Evolutionary conservation across 768 basidiomycete species (phyloP).

Genomic region (Leucosporidium scottii): DNA sequence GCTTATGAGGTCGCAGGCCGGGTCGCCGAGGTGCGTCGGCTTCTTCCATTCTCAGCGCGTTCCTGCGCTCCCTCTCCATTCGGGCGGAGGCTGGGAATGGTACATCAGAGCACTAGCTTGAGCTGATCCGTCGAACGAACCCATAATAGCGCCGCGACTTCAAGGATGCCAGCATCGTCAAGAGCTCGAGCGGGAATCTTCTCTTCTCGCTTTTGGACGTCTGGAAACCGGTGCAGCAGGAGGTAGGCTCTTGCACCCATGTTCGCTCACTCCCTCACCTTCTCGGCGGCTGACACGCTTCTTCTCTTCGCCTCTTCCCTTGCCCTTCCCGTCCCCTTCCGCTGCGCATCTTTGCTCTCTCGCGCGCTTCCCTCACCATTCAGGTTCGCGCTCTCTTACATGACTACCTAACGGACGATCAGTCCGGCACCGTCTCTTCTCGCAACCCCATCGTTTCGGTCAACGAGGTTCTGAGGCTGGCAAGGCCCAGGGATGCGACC

Average conservation of each 20-base stretch:
- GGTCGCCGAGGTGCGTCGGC: conserved; percentile 71
- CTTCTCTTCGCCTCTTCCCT: background rate
- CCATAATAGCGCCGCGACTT: conserved; percentile 70
- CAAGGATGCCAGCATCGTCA: conserved; percentile 73
- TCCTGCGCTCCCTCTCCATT: no score
- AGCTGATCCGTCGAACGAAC: background rate
- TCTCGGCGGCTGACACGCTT: background rate
- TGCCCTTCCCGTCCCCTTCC: background rate
- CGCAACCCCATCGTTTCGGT: conserved; percentile 87
- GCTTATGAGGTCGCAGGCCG: conserved; percentile 83
- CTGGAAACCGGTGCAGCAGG: conserved; percentile 79
- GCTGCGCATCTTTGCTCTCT: background rate
- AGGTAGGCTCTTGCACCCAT: no score
- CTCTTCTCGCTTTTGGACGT: conserved; percentile 78
- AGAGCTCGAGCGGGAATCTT: conserved; percentile 51
- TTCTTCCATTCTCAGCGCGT: no score
- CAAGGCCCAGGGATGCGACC: conserved; percentile 68
- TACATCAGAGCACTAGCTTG: no score
- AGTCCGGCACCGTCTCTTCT: conserved; percentile 66
- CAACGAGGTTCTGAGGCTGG: conserved; percentile 83
- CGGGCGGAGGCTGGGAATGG: no score
- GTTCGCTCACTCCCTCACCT: no score
- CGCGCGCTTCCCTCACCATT: background rate
- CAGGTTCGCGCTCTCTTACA: conserved; percentile 76
- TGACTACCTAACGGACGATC: conserved; percentile 89